These are phyloP conservation scores for Trichosporon ovoides DNA, from an alignment of 1,284 basidiomycete genomes.

Conservation along the genomic window DNA sequence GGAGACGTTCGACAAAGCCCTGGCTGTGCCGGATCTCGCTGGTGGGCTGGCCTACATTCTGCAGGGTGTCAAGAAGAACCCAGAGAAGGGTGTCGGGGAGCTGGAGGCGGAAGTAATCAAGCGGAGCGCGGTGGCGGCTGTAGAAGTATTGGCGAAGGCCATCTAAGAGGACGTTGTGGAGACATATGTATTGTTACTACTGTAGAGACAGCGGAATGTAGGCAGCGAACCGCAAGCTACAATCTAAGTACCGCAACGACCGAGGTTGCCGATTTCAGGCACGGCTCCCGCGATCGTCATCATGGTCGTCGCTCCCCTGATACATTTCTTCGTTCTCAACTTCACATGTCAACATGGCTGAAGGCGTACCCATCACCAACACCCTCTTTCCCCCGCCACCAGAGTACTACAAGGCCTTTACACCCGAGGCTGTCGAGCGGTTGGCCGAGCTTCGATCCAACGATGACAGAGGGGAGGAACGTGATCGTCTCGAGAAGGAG, in stretches of 20 bases:
- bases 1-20: conserved; percentile 36
- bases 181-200: neutral
- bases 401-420: conserved; percentile 37
- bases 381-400: conserved; percentile 47
- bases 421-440: conserved; percentile 24
- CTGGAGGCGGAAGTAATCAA: conserved; percentile 53
- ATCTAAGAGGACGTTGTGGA: conserved; percentile 14
- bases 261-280: neutral
- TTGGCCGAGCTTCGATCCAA: conserved; percentile 18
- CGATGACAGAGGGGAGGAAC: conserved; percentile 19
- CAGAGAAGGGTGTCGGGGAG: conserved; percentile 48
- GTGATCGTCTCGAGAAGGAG: conserved; percentile 17
- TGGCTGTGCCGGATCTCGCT: conserved; percentile 36
- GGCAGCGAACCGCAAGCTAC: neutral
- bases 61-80: conserved; percentile 58
- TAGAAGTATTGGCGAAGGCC: conserved; percentile 56
- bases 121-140: conserved; percentile 63
- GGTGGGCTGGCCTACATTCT: conserved; percentile 42
- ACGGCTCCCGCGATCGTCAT: neutral
- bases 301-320: neutral
- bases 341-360: conserved; percentile 12
- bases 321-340: neutral
- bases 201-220: no score
- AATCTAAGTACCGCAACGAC: neutral
- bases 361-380: conserved; percentile 38